These are phyloP conservation scores for Fusarium buxicola DNA, from an alignment of 2,329 filamentous ascomycete genomes.

Conservation along the genomic window DNA sequence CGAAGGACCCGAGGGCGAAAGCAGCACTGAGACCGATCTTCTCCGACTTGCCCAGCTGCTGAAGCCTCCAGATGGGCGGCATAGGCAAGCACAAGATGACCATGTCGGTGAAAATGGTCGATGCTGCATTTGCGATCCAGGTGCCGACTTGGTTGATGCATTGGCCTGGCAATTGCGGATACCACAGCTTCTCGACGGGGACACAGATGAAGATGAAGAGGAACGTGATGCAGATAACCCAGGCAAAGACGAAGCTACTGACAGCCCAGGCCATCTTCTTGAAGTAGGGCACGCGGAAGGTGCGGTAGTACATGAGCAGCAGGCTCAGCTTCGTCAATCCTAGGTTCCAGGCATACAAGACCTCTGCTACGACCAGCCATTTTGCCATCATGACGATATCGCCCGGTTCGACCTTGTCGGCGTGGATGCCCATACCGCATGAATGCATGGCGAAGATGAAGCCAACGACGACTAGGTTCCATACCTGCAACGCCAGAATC, in stretches of 20 bases:
- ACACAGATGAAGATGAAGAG: slow-evolving; percentile 65
- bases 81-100: slow-evolving; percentile 59
- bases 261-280: slow-evolving; percentile 56
- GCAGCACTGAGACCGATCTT: slow-evolving; percentile 58
- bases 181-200: slow-evolving; percentile 62
- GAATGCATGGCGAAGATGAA: slow-evolving; percentile 62
- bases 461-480: slow-evolving; percentile 57
- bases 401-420: slow-evolving; percentile 50
- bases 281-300: slow-evolving; percentile 60
- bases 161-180: slow-evolving; percentile 55
- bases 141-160: slow-evolving; percentile 63
- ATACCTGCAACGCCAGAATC: slow-evolving; percentile 43
- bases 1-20: slow-evolving; percentile 60
- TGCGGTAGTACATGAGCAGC: slow-evolving; percentile 64
- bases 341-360: slow-evolving; percentile 61
- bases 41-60: slow-evolving; percentile 54
- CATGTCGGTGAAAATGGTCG: slow-evolving; percentile 60
- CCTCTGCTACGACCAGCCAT: slow-evolving; percentile 60
- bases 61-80: slow-evolving; percentile 59
- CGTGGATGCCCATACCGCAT: slow-evolving; percentile 61
- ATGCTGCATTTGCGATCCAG: slow-evolving; percentile 62
- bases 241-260: slow-evolving; percentile 57
- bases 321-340: slow-evolving; percentile 63
- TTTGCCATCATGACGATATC: slow-evolving; percentile 60
- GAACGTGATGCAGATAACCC: slow-evolving; percentile 61